These are phyloP conservation scores for Monoraphidium neglectum DNA, from an alignment of 139 green algal genomes.

Conservation along the genomic window DNA sequence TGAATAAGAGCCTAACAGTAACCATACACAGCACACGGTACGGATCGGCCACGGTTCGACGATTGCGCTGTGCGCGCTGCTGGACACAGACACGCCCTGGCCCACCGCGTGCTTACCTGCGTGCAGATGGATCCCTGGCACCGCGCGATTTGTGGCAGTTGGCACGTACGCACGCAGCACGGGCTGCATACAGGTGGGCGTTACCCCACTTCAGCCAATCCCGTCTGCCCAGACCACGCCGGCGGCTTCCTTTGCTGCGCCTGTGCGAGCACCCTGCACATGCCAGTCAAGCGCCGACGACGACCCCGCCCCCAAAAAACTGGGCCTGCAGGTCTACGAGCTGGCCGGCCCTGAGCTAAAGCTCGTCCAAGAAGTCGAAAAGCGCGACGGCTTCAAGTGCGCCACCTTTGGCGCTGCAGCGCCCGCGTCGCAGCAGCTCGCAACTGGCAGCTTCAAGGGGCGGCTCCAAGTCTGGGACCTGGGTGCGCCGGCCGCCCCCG, in stretches of 20 bases:
- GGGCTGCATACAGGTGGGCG: slow-evolving; percentile 71
- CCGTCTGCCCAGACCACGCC: not conserved
- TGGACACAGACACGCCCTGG: not conserved
- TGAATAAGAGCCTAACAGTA: slow-evolving; percentile 70
- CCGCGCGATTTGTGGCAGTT: slow-evolving; percentile 75
- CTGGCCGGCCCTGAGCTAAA: slow-evolving; percentile 71
- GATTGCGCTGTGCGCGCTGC: not conserved
- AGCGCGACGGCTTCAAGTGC: slow-evolving; percentile 73
- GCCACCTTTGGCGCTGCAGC: slow-evolving; percentile 75
- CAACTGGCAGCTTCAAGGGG: slow-evolving; percentile 81
- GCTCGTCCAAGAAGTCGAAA: slow-evolving; percentile 55
- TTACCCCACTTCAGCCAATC: not conserved
- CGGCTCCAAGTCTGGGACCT: slow-evolving; percentile 80
- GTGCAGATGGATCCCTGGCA: slow-evolving; percentile 85
- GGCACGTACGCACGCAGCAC: slow-evolving; percentile 71
- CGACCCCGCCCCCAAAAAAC: not conserved
- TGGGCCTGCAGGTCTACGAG: slow-evolving; percentile 64
- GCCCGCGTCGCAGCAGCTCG: slow-evolving; percentile 60
- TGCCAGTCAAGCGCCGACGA: not conserved
- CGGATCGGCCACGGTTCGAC: not conserved
- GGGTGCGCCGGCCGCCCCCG: slow-evolving; percentile 41
- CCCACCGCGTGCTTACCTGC: slow-evolving; percentile 1
- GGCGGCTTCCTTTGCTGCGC: not conserved
- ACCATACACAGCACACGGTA: slow-evolving; percentile 87
- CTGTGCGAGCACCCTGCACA: not conserved